Conservation (phyloP, 352 stramenopile species). For the Peronospora belbahrii region DNA sequence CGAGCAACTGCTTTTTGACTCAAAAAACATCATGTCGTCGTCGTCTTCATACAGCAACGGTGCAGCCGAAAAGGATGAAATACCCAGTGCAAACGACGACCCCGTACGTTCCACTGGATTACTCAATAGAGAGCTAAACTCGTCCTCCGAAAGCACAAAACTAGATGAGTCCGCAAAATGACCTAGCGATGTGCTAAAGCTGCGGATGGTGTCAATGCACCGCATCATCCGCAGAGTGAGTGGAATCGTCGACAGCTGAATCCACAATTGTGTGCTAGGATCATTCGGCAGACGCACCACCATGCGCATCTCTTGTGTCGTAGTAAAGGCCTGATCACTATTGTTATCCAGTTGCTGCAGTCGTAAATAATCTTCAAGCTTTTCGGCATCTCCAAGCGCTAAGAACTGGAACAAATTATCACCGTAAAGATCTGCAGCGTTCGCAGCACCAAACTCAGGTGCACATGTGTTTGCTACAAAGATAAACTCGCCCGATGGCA, state of each 20-base stretch:
- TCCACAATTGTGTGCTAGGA: constrained; percentile 30
- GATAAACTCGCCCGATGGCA: constrained; percentile 66
- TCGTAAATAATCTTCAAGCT: constrained; percentile 48
- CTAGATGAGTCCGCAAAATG: constrained; percentile 63
- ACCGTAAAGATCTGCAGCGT: constrained; percentile 47
- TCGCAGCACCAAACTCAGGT: constrained; percentile 24
- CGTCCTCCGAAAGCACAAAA: constrained; percentile 66
- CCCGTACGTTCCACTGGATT: constrained; percentile 8
- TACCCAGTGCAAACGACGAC: constrained; percentile 1
- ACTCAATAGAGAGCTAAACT: constrained; percentile 35
- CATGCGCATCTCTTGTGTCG: constrained; percentile 31
- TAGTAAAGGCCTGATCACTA: constrained; percentile 11
- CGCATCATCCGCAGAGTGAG: constrained; percentile 67
- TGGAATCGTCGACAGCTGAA: constrained; percentile 50
- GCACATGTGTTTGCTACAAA: constrained; percentile 49
- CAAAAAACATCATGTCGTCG: constrained; percentile 27
- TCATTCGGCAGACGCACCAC: constrained; percentile 33
- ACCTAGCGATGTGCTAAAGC: constrained; percentile 28
- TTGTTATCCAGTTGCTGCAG: constrained; percentile 12
- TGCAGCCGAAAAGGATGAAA: constrained; percentile 1
- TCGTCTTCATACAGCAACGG: constrained; percentile 12
- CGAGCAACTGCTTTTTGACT: constrained; percentile 23
- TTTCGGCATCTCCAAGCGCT: constrained; percentile 44
- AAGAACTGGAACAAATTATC: constrained; percentile 57
- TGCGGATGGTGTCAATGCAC: constrained; percentile 69